Conservation (phyloP, 2,329 filamentous ascomycete species). For the Remersonia thermophila region DNA sequence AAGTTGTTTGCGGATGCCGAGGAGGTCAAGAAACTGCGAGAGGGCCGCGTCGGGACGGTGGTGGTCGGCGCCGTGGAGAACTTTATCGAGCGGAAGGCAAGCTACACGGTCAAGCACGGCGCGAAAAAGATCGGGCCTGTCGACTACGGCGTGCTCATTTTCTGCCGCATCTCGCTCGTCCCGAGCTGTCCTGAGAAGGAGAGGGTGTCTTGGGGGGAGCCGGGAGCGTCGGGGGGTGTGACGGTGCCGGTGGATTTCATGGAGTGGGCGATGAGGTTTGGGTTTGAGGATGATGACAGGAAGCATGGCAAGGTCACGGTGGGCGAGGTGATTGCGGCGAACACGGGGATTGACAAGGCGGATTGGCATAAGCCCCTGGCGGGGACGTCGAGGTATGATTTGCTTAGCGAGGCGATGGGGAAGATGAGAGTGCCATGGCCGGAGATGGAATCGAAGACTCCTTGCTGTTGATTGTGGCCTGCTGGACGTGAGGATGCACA, state of each 20-base stretch:
- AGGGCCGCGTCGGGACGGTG: conserved; percentile 1
- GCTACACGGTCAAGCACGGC: background rate
- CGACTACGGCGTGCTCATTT: conserved; percentile 9
- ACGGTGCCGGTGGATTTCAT: conserved; percentile 7
- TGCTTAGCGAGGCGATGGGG: conserved; percentile 8
- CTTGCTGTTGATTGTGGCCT: too few relatives aligned
- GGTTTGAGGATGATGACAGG: conserved; percentile 7
- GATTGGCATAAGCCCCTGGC: conserved; percentile 10
- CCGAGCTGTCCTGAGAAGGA: background rate
- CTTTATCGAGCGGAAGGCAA: conserved; percentile 3
- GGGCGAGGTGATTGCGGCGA: conserved; percentile 5
- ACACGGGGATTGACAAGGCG: conserved; percentile 7
- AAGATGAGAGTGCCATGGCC: conserved; percentile 9
- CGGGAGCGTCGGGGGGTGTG: conserved; percentile 5
- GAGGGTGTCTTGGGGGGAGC: background rate
- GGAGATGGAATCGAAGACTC: too few relatives aligned
- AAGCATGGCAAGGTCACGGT: conserved; percentile 9
- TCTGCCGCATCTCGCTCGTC: conserved; percentile 5
- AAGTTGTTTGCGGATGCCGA: background rate
- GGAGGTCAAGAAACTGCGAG: background rate
- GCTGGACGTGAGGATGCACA: too few relatives aligned
- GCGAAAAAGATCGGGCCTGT: background rate
- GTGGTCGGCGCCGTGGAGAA: conserved; percentile 9
- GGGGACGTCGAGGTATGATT: conserved; percentile 8
- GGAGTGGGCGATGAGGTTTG: conserved; percentile 3